phyloP scores from a whole-genome alignment of 2,329 filamentous ascomycete species.

The Penicillium sclerotigenum region DNA sequence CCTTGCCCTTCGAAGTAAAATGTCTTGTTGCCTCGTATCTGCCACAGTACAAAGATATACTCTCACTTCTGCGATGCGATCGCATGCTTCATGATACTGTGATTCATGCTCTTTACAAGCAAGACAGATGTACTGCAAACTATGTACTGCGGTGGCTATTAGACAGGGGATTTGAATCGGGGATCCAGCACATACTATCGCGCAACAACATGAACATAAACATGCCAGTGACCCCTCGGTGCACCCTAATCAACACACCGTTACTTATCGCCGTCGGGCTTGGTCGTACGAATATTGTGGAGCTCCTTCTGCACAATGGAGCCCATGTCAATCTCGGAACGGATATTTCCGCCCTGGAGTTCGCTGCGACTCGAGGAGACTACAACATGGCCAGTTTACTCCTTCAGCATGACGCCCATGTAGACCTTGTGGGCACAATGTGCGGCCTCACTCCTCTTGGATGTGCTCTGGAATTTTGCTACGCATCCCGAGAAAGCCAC shows the following conservation, averaged over 20 bases:
- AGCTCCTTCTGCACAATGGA: background rate
- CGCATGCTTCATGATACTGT: background rate
- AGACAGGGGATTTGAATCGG: background rate
- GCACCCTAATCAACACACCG: background rate
- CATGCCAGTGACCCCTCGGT: accelerated
- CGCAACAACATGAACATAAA: background rate
- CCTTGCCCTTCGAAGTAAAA: background rate
- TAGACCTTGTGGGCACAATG: background rate
- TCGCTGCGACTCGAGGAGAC: background rate
- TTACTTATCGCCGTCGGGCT: background rate
- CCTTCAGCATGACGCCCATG: background rate
- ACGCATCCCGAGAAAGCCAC: background rate
- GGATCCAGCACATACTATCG: background rate
- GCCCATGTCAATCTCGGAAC: background rate
- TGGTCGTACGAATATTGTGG: background rate
- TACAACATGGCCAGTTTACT: background rate
- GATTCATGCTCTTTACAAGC: background rate
- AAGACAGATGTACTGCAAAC: accelerated
- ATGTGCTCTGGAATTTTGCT: background rate
- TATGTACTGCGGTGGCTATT: background rate
- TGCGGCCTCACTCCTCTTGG: background rate
- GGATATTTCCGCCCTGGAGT: background rate
- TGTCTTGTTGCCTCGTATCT: background rate
- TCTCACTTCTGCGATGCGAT: background rate
- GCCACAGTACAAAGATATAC: background rate